Conservation (phyloP, 1,284 basidiomycete species). For the Golubevia sp. region DNA sequence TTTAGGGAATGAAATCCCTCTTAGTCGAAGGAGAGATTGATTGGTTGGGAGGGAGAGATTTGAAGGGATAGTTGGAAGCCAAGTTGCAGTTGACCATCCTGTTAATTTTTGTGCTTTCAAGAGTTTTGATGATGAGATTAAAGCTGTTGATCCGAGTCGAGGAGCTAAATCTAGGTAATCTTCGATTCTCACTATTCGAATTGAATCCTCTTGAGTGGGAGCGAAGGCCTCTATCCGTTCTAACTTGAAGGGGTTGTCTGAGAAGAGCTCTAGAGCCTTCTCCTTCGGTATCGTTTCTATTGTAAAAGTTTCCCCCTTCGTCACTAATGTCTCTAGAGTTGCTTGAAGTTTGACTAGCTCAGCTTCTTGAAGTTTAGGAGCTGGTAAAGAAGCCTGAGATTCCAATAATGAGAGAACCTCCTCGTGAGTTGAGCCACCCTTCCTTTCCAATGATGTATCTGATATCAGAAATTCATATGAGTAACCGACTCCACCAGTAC, state of each 20-base stretch:
- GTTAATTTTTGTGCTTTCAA: constrained; percentile 16
- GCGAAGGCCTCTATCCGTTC: constrained; percentile 4
- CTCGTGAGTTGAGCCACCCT: constrained; percentile 1
- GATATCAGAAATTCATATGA: constrained; percentile 9
- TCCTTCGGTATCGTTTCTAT: background rate
- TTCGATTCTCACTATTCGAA: constrained; percentile 13
- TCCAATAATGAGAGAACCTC: background rate
- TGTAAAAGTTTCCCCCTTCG: constrained; percentile 1
- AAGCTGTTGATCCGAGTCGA: background rate
- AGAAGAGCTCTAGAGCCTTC: constrained; percentile 3
- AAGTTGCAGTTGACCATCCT: constrained; percentile 17
- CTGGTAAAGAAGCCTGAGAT: background rate
- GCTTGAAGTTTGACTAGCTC: background rate
- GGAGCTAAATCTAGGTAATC: constrained; percentile 11
- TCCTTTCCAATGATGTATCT: too few species aligned
- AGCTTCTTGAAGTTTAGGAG: background rate
- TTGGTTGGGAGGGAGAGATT: background rate
- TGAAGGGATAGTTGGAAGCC: constrained; percentile 3
- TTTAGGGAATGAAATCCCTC: constrained; percentile 22
- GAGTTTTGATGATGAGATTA: constrained; percentile 11
- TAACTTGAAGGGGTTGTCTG: constrained; percentile 12
- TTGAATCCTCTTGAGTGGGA: background rate
- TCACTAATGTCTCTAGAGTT: background rate
- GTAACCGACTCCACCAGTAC: constrained; percentile 9
- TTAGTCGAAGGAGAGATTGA: constrained; percentile 14